Evolutionary conservation across 116 monocot species (phyloP), one percentile per base, ranked within the genome.

Genomic region (Iris pallida): DNA sequence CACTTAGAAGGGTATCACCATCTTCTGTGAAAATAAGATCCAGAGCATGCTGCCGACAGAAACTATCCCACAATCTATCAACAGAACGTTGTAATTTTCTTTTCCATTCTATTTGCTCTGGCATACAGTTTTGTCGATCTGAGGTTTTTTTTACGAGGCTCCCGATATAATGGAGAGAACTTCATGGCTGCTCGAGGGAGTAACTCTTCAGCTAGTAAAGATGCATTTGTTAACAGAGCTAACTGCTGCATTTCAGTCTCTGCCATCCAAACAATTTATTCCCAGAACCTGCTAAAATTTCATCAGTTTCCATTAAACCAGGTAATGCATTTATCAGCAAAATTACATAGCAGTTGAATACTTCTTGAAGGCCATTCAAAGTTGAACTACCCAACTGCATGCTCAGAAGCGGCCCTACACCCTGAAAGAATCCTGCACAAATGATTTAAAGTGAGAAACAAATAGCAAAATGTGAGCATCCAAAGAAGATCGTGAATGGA

Each of bases 1-100:
- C 90, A 77, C 86, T 88, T 55, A 99, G 66, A 83, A 80, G 68
- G 71, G 79, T 78, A 63, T 90, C 86, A 60, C 86, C 84, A 66
- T 93, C 93, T 70, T 99, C 98, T 11, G 93, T 93, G 64, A 90
- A 99, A 17, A 99, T 99, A 47, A 93, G 93, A 70, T 93, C 98
- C 66, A 99, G 90, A 45, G 93, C 93, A 79, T 99, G 93, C 61
- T 99, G 93, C 70, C 90, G 80, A 68, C 98, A 99, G 74, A 99
- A 99, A 69, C 71, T 88, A 77, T 86, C 88, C 52, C 82, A 70
- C 68, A 93, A 73, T 53, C 82, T 75, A 62, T 99, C 98, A 60
- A 93, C 93, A 43, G 68, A 70, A 4, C 78, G 79, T 47, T 90
- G 93, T 41, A 99, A 69, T 72, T 86, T 93, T 65, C 68, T 88